phyloP scores from a whole-genome alignment of 345 rosid species.

The Populus euphratica region DNA sequence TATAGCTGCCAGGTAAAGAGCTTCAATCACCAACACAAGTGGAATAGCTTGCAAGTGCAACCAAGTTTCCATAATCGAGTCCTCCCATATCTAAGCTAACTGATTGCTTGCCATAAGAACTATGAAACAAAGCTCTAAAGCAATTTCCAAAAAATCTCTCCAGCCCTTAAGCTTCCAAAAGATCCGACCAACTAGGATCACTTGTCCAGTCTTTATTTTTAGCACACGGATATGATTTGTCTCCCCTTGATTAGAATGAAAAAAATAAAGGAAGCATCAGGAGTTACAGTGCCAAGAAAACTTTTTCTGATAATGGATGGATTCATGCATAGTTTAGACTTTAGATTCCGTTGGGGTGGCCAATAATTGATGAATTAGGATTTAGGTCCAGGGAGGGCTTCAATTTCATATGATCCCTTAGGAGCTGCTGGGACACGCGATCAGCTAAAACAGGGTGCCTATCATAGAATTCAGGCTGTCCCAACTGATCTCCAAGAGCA shows the following conservation, averaged over 20 bases:
- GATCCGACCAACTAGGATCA: background rate
- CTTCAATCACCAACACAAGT: background rate
- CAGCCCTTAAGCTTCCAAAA: slow-evolving; percentile 4
- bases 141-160: background rate
- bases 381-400: slow-evolving; percentile 52
- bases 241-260: background rate
- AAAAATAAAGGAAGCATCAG: slow-evolving; percentile 1
- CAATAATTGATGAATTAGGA: slow-evolving; percentile 38
- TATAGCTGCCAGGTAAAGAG: background rate
- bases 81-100: background rate
- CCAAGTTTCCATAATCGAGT: background rate
- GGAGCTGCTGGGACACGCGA: slow-evolving; percentile 62
- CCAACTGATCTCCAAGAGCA: slow-evolving; percentile 39
- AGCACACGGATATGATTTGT: background rate
- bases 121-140: background rate
- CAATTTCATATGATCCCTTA: slow-evolving; percentile 53
- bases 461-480: slow-evolving; percentile 32
- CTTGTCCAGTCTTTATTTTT: background rate
- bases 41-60: background rate
- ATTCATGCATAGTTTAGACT: slow-evolving; percentile 17
- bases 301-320: background rate
- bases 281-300: slow-evolving; percentile 19
- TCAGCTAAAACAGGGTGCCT: slow-evolving; percentile 52
- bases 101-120: background rate
- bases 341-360: slow-evolving; percentile 37